Conservation (phyloP, 495 filamentous ascomycete genomes). For the Lentithecium fluviatile region DNA sequence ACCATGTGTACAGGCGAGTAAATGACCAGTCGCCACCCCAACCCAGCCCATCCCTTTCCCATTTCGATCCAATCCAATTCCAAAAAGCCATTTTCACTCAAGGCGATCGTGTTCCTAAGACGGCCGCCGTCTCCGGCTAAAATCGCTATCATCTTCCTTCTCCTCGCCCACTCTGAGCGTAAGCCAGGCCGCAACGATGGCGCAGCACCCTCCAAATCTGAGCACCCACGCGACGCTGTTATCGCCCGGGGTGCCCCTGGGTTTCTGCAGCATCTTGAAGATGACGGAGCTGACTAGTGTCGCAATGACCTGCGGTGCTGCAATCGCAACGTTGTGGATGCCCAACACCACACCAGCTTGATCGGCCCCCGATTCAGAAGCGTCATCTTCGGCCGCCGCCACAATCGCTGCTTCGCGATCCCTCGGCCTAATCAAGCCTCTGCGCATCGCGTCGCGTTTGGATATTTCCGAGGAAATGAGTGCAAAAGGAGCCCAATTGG, state of each 20-base stretch:
- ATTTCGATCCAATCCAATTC: too few species aligned
- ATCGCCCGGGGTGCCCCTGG: constrained; percentile 76
- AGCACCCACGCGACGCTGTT: constrained; percentile 83
- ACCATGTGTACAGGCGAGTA: too few species aligned
- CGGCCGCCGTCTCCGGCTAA: background rate
- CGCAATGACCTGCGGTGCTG: constrained; percentile 82
- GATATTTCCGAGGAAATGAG: constrained; percentile 86
- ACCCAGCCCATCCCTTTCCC: too few species aligned
- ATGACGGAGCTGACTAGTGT: constrained; percentile 77
- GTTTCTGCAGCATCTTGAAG: constrained; percentile 79
- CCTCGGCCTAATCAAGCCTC: constrained; percentile 48
- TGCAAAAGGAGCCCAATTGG: constrained; percentile 89
- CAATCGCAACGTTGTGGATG: constrained; percentile 88
- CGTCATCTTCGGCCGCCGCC: constrained; percentile 47
- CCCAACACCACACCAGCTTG: constrained; percentile 88
- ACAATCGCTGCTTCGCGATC: constrained; percentile 36
- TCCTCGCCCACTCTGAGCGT: constrained; percentile 41
- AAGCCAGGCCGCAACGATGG: constrained; percentile 67
- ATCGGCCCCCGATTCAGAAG: constrained; percentile 52
- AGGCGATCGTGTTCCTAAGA: background rate
- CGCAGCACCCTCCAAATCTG: constrained; percentile 74
- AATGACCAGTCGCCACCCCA: too few species aligned
- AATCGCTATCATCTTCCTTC: constrained; percentile 25
- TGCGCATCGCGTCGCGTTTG: constrained; percentile 68
- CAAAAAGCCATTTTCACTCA: too few species aligned